Base-by-base conservation (phyloP, 495 filamentous ascomycete species). In the Zalerion maritima region DNA sequence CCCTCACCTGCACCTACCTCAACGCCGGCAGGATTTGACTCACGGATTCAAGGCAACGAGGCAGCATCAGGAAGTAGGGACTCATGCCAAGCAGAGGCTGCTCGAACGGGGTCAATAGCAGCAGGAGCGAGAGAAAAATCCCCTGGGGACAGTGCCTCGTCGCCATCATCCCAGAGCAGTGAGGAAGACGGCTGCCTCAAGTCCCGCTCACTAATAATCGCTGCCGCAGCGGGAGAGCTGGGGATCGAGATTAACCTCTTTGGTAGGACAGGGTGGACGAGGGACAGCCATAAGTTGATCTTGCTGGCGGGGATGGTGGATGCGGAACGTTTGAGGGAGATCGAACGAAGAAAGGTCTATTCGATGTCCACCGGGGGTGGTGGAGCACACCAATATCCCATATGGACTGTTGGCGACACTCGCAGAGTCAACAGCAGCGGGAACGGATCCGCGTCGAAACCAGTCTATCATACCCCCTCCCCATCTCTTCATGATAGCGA, bases 251-350 rank as follows among this genome's bases (percentile, higher is more conserved):
- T 89, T 55, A 62, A 53, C 24, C 82, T 77, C 42, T 65, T 67
- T 5, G 83, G 84, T 19, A 69, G 60, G 21, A 79, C 73, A 10
- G 84, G 85, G 4, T 75, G 69, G 28, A 79, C 82, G 17, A 52
- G 74, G 22, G 75, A 87, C 40, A 75, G 72, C 25, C 83, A 92
- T 49, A 71, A 80, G 26, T 46, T 94, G 28, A 61, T 89, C 17
- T 71, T 82, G 38, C 67, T 77, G 24, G 52, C 57, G 2, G 75
- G 66, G n/a, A 71, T 69, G 21, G 47, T 56, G 26, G 67, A 69
- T 42, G 53, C 55, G 9, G n/a, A n/a, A n/a, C n/a, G n/a, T n/a
- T n/a, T n/a, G n/a, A n/a, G n/a, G n/a, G n/a, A n/a, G n/a, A n/a
- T n/a, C n/a, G n/a, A n/a, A n/a, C n/a, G n/a, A n/a, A n/a, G n/a